Evolutionary conservation across 164 flowering plant genomes (phyloP).

Genomic region (Sextonia rubra): DNA sequence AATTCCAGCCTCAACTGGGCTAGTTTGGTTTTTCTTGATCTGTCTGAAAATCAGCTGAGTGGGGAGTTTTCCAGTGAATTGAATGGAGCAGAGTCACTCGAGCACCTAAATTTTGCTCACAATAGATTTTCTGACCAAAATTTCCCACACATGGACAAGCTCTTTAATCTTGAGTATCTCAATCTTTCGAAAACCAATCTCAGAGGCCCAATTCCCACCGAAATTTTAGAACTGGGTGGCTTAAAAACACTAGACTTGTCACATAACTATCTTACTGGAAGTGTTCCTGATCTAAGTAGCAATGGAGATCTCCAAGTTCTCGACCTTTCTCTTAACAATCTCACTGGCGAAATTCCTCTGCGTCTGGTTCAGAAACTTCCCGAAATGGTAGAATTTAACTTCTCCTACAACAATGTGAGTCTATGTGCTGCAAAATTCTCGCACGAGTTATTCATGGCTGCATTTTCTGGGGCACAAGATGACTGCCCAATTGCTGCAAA

Average conservation of each 20-base stretch:
- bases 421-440: constrained; percentile 13
- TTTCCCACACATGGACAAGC: constrained; percentile 41
- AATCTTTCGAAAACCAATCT: constrained; percentile 59
- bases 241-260: constrained; percentile 66
- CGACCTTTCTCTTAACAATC: constrained; percentile 40
- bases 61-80: constrained; percentile 47
- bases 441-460: constrained; percentile 7
- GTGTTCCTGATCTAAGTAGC: constrained; percentile 37
- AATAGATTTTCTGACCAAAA: constrained; percentile 55
- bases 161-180: constrained; percentile 49
- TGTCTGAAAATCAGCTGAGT: constrained; percentile 71
- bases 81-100: constrained; percentile 47
- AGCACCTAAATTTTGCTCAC: constrained; percentile 62
- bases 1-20: constrained; percentile 57
- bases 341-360: constrained; percentile 19
- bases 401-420: constrained; percentile 23
- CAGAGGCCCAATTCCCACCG: constrained; percentile 39
- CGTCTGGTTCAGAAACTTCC: constrained; percentile 12
- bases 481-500: constrained; percentile 24
- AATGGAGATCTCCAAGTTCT: constrained; percentile 36
- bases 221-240: constrained; percentile 34
- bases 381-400: constrained; percentile 22
- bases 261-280: constrained; percentile 49
- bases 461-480: constrained; percentile 13
- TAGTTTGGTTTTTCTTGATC: constrained; percentile 53